Percentiles rank a stretch among this genome's conserved stretches.
These are phyloP conservation scores for Stachybotrys chartarum DNA, from an alignment of 2,329 filamentous ascomycete species.

Conservation along the genomic window DNA sequence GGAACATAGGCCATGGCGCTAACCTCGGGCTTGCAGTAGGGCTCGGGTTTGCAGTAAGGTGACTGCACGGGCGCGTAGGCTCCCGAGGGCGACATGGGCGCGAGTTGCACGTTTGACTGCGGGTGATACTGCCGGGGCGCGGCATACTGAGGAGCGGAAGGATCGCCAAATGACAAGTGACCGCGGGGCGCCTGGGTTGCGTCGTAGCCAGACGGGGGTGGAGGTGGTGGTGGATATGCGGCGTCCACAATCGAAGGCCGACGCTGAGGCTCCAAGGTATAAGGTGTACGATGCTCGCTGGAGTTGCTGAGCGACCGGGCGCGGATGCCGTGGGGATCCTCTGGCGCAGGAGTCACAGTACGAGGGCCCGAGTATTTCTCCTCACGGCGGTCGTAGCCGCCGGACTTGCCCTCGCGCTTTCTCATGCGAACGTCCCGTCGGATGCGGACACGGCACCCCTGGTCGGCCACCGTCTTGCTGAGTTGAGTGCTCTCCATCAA, in stretches of 20 bases:
- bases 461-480: constrained; percentile 87
- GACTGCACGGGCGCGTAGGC: constrained; percentile 29
- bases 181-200: constrained; percentile 15
- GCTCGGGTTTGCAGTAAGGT: constrained; percentile 30
- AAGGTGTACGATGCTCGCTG: constrained; percentile 40
- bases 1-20: constrained; percentile 28
- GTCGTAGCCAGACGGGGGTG: constrained; percentile 28
- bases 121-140: constrained; percentile 30
- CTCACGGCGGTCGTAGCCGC: constrained; percentile 51
- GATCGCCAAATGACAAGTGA: constrained; percentile 28
- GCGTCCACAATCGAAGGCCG: constrained; percentile 41
- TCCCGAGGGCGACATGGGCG: constrained; percentile 24
- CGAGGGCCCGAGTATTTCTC: constrained; percentile 47
- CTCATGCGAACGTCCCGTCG: constrained; percentile 90
- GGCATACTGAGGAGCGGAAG: constrained; percentile 23
- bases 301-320: constrained; percentile 56
- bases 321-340: constrained; percentile 29
- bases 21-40: constrained; percentile 1
- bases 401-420: constrained; percentile 66
- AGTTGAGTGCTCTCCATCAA: constrained; percentile 82
- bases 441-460: constrained; percentile 94
- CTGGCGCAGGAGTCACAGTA: constrained; percentile 25
- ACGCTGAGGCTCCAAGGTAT: constrained; percentile 31
- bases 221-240: constrained; percentile 28
- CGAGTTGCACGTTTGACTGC: constrained; percentile 16